Conservation (phyloP, 2,329 filamentous ascomycete genomes). For the Metarhizium rileyi region DNA sequence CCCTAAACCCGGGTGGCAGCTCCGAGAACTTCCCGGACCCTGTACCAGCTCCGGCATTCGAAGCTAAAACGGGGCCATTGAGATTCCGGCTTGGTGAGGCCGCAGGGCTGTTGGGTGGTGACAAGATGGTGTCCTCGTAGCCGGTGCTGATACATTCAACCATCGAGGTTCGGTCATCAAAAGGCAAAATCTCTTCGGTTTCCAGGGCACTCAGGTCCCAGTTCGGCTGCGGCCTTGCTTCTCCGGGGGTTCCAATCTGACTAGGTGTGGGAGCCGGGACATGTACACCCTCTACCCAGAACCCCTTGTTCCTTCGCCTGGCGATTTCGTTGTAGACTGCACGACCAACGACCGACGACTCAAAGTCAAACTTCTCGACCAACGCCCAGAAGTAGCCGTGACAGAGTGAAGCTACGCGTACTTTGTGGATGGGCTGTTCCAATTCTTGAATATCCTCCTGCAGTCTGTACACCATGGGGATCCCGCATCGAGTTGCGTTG, state of each 20-base stretch:
- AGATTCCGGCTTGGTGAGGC: conserved; percentile 58
- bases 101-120: conserved; percentile 60
- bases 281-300: conserved; percentile 70
- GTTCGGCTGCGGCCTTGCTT: conserved; percentile 30
- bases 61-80: conserved; percentile 50
- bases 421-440: conserved; percentile 58
- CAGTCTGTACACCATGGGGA: conserved; percentile 82
- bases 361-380: conserved; percentile 67
- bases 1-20: conserved; percentile 56
- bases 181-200: conserved; percentile 58
- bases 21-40: conserved; percentile 35
- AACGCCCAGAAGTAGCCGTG: conserved; percentile 84
- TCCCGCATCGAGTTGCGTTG: conserved; percentile 66
- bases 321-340: conserved; percentile 68
- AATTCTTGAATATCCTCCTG: conserved; percentile 72
- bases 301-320: conserved; percentile 59
- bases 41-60: conserved; percentile 30
- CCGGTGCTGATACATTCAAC: conserved; percentile 64
- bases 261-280: conserved; percentile 59
- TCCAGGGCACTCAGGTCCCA: conserved; percentile 46
- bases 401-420: conserved; percentile 73
- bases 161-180: conserved; percentile 61
- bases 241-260: conserved; percentile 46
- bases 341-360: conserved; percentile 56
- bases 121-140: conserved; percentile 54